phyloP scores from a whole-genome alignment of 805 yeast genomes.

The Candida wancherniae region DNA sequence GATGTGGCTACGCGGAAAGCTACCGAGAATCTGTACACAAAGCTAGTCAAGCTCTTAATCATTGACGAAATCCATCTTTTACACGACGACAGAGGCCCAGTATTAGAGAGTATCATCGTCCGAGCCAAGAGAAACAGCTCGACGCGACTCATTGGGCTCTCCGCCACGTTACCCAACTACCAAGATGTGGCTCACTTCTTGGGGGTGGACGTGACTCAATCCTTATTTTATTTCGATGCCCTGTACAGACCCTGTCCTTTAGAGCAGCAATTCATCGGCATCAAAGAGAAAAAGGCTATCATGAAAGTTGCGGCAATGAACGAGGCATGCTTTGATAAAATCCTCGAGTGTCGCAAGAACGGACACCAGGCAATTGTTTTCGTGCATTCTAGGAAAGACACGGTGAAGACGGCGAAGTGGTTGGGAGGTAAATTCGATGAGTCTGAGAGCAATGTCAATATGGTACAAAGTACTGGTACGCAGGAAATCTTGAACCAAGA shows the following conservation, averaged over 20 bases:
- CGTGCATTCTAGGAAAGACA: slow-evolving; percentile 93
- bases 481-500: slow-evolving; percentile 61
- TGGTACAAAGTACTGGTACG: slow-evolving; percentile 49
- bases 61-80: slow-evolving; percentile 95
- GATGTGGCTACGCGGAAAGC: slow-evolving; percentile 95
- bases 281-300: slow-evolving; percentile 75
- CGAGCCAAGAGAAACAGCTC: slow-evolving; percentile 85
- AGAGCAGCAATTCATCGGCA: slow-evolving; percentile 83
- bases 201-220: slow-evolving; percentile 83
- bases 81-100: slow-evolving; percentile 98
- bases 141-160: slow-evolving; percentile 56
- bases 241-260: slow-evolving; percentile 92
- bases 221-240: slow-evolving; percentile 92
- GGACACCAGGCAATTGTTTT: slow-evolving; percentile 95
- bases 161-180: slow-evolving; percentile 18
- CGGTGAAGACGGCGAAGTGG: slow-evolving; percentile 76
- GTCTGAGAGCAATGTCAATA: slow-evolving; percentile 19
- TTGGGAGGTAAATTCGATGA: slow-evolving; percentile 58
- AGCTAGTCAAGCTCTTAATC: slow-evolving; percentile 70
- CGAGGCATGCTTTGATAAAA: slow-evolving; percentile 77
- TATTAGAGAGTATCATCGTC: slow-evolving; percentile 70
- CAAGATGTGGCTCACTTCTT: slow-evolving; percentile 79
- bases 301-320: slow-evolving; percentile 79
- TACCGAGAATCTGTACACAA: slow-evolving; percentile 63
- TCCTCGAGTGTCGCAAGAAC: slow-evolving; percentile 52